Evolutionary conservation across 1,284 basidiomycete species (phyloP).

Genomic region (Austropuccinia psidii): DNA sequence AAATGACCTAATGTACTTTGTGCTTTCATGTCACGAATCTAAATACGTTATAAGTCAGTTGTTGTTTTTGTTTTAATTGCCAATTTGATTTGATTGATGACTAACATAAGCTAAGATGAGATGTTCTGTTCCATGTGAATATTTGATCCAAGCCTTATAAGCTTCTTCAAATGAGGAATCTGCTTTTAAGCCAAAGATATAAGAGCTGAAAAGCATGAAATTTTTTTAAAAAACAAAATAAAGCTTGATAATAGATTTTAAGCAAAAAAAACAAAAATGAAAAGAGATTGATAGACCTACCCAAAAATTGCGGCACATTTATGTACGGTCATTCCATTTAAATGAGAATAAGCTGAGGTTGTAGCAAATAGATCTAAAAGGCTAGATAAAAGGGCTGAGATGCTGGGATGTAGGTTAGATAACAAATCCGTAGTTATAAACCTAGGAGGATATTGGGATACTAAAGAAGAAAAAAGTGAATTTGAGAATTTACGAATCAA

Average conservation of each 20-base stretch:
- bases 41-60: neutral
- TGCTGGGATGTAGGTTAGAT: neutral
- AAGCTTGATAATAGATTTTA: neutral
- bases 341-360: constrained; percentile 14
- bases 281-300: neutral
- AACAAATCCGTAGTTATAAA: constrained; percentile 23
- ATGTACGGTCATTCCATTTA: constrained; percentile 32
- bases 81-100: too few relatives aligned
- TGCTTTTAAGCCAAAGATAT: constrained; percentile 26
- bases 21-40: constrained; percentile 41
- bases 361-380: constrained; percentile 30
- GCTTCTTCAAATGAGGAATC: constrained; percentile 27
- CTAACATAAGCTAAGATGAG: constrained; percentile 27
- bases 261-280: neutral
- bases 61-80: too few relatives aligned
- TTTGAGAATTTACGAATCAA: neutral
- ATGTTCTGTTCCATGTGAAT: constrained; percentile 32
- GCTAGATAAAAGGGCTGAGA: neutral
- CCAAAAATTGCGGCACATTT: constrained; percentile 32
- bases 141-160: constrained; percentile 22
- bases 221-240: neutral
- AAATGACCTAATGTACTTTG: constrained; percentile 39
- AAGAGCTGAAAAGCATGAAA: neutral
- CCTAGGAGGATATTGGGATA: constrained; percentile 9
- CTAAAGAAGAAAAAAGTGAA: neutral